Evolutionary conservation across 169 alveolate genomes (phyloP), one percentile per base, ranked within the genome.

Genomic region (Babesia bovis): DNA sequence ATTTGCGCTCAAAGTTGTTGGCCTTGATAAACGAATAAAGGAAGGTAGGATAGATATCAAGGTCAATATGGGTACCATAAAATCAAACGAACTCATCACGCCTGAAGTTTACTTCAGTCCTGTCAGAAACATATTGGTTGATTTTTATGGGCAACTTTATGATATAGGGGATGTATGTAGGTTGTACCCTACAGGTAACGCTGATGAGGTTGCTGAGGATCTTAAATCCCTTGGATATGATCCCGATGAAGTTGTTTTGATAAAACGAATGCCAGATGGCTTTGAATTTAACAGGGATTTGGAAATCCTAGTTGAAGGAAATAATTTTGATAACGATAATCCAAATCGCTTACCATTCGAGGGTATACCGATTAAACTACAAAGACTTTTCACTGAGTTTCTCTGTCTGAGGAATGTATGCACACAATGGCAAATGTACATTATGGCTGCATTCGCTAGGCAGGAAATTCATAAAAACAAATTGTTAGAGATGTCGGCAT

Each of bases 351-450:
- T 63, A 60, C 73, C 73, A 5, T 63, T 32, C 60, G 73, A 47
- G 45, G 82, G 73, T n/a, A 21, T 9, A 44, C 35, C 59, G n/a
- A 77, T 77, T 17, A 53, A 55, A 19, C 65, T 77, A 44, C 44
- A 21, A 17, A 67, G 61, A 5, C 53, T 77, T 12, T 77, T 77
- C 21, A 30, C 36, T 9, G 65, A 68, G 51, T 77, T 44, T 50
- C 41, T 77, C 45, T 77, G 71, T 5, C 49, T 77, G 49, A 38
- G 35, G 26, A 77, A 77, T 49, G 45, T 57, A 26, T 77, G 85
- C 57, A 66, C 82, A 33, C 79, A 58, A 17, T 77, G 66, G 58
- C 85, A 77, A 40, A 77, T 77, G 85, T 56, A 77, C 38, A 17
- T 77, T 1, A 77, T 77, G 77, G 21, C 87, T 26, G 15, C 21